Evolutionary conservation across 306 rosid species (phyloP).

Genomic region (Quercus cerris): DNA sequence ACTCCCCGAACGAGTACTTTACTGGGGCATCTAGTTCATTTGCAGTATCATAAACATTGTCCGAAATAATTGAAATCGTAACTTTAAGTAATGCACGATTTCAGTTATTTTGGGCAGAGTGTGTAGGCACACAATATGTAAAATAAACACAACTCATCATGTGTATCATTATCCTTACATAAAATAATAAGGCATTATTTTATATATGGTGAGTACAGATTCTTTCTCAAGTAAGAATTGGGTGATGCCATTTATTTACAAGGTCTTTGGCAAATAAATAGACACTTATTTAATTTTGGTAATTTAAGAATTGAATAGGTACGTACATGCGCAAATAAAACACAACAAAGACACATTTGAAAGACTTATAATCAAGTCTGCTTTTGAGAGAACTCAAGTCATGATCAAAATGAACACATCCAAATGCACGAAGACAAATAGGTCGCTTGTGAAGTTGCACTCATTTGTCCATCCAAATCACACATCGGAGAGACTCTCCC

Average conservation of each 20-base stretch:
- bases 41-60: constrained; percentile 44
- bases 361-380: neutral
- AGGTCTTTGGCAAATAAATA: neutral
- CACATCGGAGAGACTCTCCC: constrained; percentile 64
- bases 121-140: no score
- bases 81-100: no score
- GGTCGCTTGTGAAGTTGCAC: neutral
- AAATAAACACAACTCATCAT: no score
- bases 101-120: no score
- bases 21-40: constrained; percentile 74
- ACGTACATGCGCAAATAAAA: neutral
- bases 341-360: neutral
- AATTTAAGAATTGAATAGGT: neutral
- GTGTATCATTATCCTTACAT: neutral
- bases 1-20: constrained; percentile 46
- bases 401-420: neutral
- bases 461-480: constrained; percentile 62
- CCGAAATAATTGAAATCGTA: no score
- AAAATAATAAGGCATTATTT: constrained; percentile 6
- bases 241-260: no score
- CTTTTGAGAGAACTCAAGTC: neutral
- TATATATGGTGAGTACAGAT: no score
- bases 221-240: no score
- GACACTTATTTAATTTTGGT: neutral
- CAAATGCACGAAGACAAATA: neutral